Percentiles rank a stretch among this genome's conserved stretches.
phyloP scores from a whole-genome alignment of 139 green algal species.

The Tetraselmis striata region DNA sequence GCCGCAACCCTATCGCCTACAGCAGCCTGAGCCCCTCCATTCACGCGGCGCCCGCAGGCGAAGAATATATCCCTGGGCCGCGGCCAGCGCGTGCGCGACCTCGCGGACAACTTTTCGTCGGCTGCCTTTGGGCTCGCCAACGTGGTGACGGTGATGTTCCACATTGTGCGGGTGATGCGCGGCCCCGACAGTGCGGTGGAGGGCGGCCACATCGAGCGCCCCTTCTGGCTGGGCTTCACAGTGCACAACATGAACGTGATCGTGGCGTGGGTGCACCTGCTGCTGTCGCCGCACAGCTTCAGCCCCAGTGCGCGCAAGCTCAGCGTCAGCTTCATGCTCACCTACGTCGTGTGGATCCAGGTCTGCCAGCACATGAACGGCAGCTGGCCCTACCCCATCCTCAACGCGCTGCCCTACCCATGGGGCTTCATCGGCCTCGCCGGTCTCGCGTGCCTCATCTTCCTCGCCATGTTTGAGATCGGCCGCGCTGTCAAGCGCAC shows the following conservation, averaged over 20 bases:
- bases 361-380: constrained; percentile 37
- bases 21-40: too few relatives aligned
- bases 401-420: constrained; percentile 54
- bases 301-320: constrained; percentile 9
- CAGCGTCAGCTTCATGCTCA: constrained; percentile 5
- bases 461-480: neutral
- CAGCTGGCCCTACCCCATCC: constrained; percentile 57
- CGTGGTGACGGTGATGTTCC: constrained; percentile 62
- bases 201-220: constrained; percentile 35
- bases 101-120: constrained; percentile 50
- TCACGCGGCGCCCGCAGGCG: too few relatives aligned
- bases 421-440: neutral
- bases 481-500: neutral
- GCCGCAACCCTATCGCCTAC: too few relatives aligned
- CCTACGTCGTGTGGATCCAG: constrained; percentile 25
- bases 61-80: neutral
- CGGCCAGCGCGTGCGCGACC: neutral
- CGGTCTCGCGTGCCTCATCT: neutral
- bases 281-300: constrained; percentile 29
- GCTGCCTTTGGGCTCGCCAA: constrained; percentile 60
- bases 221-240: constrained; percentile 48
- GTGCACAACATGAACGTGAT: constrained; percentile 54
- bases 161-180: constrained; percentile 37
- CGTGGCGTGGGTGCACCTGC: constrained; percentile 53
- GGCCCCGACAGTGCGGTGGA: constrained; percentile 37